These are phyloP conservation scores for Cryptococcus sp. DNA, from an alignment of 1,284 basidiomycete genomes.

Conservation along the genomic window DNA sequence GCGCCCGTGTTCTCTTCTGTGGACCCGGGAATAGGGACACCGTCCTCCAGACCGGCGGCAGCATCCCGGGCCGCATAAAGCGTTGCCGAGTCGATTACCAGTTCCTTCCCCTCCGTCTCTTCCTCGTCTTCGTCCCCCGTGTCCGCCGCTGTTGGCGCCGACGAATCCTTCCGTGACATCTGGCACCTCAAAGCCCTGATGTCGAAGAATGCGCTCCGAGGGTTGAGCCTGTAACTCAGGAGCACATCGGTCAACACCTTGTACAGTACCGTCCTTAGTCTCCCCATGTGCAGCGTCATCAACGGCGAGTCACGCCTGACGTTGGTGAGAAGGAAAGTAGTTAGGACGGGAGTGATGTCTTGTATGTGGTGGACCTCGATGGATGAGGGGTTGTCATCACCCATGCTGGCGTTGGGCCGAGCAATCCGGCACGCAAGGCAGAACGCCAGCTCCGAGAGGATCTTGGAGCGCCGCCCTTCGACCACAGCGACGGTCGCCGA, in stretches of 20 bases:
- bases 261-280: conserved; percentile 1
- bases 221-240: conserved; percentile 15
- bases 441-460: conserved; percentile 15
- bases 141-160: neutral
- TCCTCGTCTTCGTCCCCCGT: neutral
- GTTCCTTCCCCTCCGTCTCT: neutral
- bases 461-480: neutral
- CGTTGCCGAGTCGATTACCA: too few species aligned
- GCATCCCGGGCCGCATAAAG: too few species aligned
- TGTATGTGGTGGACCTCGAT: too few species aligned
- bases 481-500: neutral
- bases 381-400: too few species aligned
- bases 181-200: conserved; percentile 7
- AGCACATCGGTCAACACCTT: conserved; percentile 11
- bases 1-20: neutral
- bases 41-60: too few species aligned
- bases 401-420: neutral
- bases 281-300: conserved; percentile 1
- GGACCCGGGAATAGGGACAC: neutral
- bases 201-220: conserved; percentile 14
- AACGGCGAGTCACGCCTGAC: conserved; percentile 9
- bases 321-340: conserved; percentile 6
- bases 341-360: too few species aligned
- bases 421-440: conserved; percentile 5
- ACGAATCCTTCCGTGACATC: neutral